Percentiles rank a stretch among this genome's conserved stretches.
These are phyloP conservation scores for Kwoniella dejecticola DNA, from an alignment of 768 basidiomycete genomes.

Conservation along the genomic window DNA sequence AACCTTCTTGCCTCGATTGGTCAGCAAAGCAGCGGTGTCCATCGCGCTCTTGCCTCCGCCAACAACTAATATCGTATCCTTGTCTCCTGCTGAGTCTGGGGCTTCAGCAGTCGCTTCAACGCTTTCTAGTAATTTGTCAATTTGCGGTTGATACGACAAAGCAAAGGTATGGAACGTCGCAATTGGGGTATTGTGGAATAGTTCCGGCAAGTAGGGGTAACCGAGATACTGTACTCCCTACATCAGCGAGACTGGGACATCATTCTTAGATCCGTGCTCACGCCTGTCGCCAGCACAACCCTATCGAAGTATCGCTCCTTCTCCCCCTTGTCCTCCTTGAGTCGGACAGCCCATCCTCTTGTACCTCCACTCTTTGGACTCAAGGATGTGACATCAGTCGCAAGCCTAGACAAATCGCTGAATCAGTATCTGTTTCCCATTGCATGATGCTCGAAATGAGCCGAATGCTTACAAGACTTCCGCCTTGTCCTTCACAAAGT, in stretches of 20 bases:
- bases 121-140: neutral
- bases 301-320: conserved; percentile 2
- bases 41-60: conserved; percentile 22
- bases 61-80: conserved; percentile 12
- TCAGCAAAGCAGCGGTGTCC: conserved; percentile 18
- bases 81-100: conserved; percentile 1
- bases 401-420: neutral
- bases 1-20: conserved; percentile 17
- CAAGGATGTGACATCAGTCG: conserved; percentile 5
- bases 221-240: conserved; percentile 7
- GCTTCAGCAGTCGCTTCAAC: neutral
- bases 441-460: neutral
- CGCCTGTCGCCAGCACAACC: conserved; percentile 11
- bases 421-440: neutral
- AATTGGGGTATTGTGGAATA: conserved; percentile 1
- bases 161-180: conserved; percentile 11
- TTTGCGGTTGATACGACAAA: neutral
- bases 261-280: neutral
- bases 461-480: conserved; percentile 8
- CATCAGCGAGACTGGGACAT: neutral
- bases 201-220: neutral
- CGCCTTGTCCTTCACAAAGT: conserved; percentile 8
- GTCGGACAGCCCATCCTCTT: conserved; percentile 7
- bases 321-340: neutral
- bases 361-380: neutral